Percentiles rank a stretch among this genome's conserved stretches.
Conservation (phyloP, 768 basidiomycete species). For the Serendipita sp. region DNA sequence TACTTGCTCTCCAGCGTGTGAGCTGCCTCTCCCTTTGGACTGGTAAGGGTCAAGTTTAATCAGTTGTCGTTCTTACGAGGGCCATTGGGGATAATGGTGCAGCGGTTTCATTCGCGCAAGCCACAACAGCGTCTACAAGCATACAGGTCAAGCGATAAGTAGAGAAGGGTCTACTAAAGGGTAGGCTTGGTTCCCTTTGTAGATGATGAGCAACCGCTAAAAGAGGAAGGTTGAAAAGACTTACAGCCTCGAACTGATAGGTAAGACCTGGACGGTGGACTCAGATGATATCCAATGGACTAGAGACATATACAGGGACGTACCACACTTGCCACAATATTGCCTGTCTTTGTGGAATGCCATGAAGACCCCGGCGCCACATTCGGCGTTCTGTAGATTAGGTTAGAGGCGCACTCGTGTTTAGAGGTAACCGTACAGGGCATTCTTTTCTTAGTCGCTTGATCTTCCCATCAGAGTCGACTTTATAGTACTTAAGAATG, state of each 20-base stretch:
- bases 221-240: background rate
- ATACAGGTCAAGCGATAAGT: background rate
- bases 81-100: no score
- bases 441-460: conserved; percentile 98
- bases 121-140: background rate
- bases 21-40: no score
- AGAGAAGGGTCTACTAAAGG: no score
- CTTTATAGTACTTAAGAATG: conserved; percentile 99
- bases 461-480: conserved; percentile 98
- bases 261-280: background rate
- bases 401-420: background rate
- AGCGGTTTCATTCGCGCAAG: no score
- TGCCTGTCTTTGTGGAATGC: conserved; percentile 97
- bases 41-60: no score
- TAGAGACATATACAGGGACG: conserved; percentile 19
- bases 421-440: conserved; percentile 41
- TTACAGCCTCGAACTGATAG: conserved; percentile 1
- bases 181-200: background rate
- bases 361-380: conserved; percentile 42
- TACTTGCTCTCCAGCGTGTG: background rate
- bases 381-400: conserved; percentile 15
- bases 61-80: no score
- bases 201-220: background rate
- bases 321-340: conserved; percentile 89
- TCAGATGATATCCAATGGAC: background rate